A percentile compares a stretch with the other conserved stretches of the same genome.
Evolutionary conservation across 2,329 filamentous ascomycete genomes (phyloP).

Genomic region (Furcasterigmium furcatum): DNA sequence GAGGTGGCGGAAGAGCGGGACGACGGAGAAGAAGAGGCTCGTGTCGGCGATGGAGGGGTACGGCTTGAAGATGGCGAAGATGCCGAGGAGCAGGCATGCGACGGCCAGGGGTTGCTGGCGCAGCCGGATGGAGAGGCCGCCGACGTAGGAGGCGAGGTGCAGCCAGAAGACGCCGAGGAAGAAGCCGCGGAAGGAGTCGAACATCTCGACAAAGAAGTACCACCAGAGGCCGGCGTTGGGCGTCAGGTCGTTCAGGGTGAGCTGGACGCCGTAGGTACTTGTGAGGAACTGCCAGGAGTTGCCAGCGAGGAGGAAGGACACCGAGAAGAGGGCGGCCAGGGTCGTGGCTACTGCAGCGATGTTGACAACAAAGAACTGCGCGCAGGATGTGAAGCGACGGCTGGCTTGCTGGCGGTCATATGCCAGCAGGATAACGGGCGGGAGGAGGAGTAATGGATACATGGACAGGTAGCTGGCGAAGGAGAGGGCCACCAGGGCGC

Average conservation of each 20-base stretch:
- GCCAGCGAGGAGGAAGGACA: conserved; percentile 71
- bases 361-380: conserved; percentile 52
- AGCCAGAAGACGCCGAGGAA: conserved; percentile 98
- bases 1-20: conserved; percentile 86
- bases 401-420: conserved; percentile 60
- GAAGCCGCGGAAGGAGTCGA: conserved; percentile 95
- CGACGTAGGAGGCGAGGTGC: conserved; percentile 86
- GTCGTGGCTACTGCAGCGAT: conserved; percentile 50
- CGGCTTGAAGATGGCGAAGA: conserved; percentile 94
- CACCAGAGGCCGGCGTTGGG: conserved; percentile 97
- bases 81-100: conserved; percentile 77
- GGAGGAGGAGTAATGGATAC: conserved; percentile 84
- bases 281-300: conserved; percentile 83
- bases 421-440: conserved; percentile 76
- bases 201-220: conserved; percentile 99
- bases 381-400: conserved; percentile 28
- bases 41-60: conserved; percentile 93
- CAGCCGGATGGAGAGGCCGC: conserved; percentile 78
- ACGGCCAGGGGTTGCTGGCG: conserved; percentile 84
- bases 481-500: conserved; percentile 79
- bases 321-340: conserved; percentile 59
- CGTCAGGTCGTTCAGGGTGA: conserved; percentile 86
- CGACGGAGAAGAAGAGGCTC: conserved; percentile 76
- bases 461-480: conserved; percentile 89
- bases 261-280: conserved; percentile 89